Percentiles rank a stretch among this genome's conserved stretches.
These are phyloP conservation scores for Gloeopeniophorella convolvens DNA, from an alignment of 768 basidiomycete genomes.

Conservation along the genomic window DNA sequence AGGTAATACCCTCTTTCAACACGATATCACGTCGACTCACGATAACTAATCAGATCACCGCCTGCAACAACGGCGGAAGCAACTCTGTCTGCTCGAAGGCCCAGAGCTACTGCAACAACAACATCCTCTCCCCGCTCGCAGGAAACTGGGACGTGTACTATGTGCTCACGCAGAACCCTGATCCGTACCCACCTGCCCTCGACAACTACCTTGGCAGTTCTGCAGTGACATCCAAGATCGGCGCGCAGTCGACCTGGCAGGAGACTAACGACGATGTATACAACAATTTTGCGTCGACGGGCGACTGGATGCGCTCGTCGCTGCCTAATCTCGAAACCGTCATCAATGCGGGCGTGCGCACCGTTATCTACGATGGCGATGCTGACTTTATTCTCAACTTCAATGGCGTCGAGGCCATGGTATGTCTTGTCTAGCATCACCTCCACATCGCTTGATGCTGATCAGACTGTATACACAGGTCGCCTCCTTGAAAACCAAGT, in stretches of 20 bases:
- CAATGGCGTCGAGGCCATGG: constrained; percentile 52
- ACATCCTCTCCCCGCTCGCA: constrained; percentile 27
- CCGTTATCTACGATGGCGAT: constrained; percentile 51
- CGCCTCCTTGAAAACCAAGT: constrained; percentile 40
- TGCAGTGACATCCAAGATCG: constrained; percentile 32
- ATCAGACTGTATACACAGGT: constrained; percentile 29
- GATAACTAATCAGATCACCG: constrained; percentile 34
- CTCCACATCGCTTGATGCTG: not conserved
- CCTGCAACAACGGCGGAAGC: constrained; percentile 43
- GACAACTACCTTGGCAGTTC: constrained; percentile 27
- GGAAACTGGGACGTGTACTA: constrained; percentile 55
- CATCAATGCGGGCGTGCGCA: constrained; percentile 51
- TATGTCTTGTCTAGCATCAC: constrained; percentile 19
- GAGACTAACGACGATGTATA: constrained; percentile 38
- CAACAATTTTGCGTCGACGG: constrained; percentile 39
- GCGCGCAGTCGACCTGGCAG: constrained; percentile 39
- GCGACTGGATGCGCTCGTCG: constrained; percentile 53
- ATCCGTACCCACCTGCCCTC: constrained; percentile 44
- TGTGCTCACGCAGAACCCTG: constrained; percentile 36
- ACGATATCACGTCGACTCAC: not conserved
- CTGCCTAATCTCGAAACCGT: constrained; percentile 46
- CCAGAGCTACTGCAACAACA: constrained; percentile 51
- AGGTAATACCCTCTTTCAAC: constrained; percentile 27
- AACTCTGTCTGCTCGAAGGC: constrained; percentile 49
- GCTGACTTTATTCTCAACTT: constrained; percentile 54